Conservation (phyloP, 2,329 filamentous ascomycete species). For the Colletotrichum filicis region DNA sequence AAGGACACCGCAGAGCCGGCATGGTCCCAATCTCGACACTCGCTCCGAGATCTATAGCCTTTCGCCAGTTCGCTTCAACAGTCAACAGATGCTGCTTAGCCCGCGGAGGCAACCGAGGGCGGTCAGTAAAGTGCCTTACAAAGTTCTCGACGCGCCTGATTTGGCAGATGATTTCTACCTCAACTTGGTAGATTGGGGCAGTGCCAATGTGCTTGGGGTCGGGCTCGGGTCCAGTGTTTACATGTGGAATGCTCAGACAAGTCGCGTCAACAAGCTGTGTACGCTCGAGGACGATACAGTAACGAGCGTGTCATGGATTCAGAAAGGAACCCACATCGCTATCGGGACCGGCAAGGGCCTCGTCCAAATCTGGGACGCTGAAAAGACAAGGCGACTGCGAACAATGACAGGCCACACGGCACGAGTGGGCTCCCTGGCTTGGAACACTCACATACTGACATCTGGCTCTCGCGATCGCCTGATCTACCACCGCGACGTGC, state of each 20-base stretch:
- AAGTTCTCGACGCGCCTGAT: conserved; percentile 96
- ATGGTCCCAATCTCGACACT: conserved; percentile 89
- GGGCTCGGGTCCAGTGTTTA: conserved; percentile 94
- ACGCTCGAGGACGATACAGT: conserved; percentile 93
- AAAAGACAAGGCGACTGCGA: conserved; percentile 83
- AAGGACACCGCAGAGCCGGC: conserved; percentile 87
- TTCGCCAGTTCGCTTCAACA: conserved; percentile 92
- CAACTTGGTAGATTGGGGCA: conserved; percentile 98
- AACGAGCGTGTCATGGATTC: conserved; percentile 98
- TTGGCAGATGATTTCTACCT: conserved; percentile 97
- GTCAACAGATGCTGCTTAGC: conserved; percentile 92
- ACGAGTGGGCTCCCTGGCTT: conserved; percentile 91
- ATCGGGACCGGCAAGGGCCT: conserved; percentile 95
- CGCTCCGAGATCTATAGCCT: conserved; percentile 94
- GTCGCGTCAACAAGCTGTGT: conserved; percentile 92
- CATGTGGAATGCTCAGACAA: conserved; percentile 96
- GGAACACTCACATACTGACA: conserved; percentile 97
- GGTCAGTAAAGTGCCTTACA: conserved; percentile 96
- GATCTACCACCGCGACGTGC: conserved; percentile 96
- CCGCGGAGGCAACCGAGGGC: conserved; percentile 88
- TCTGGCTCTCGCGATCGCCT: conserved; percentile 93
- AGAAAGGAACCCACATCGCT: conserved; percentile 93
- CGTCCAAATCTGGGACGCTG: conserved; percentile 98
- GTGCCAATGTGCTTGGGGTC: conserved; percentile 92
- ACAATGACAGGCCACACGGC: conserved; percentile 98